Evolutionary conservation across 331 rosid genomes (phyloP), one percentile per base, ranked within the genome.

Genomic region (Arachis monticola): DNA sequence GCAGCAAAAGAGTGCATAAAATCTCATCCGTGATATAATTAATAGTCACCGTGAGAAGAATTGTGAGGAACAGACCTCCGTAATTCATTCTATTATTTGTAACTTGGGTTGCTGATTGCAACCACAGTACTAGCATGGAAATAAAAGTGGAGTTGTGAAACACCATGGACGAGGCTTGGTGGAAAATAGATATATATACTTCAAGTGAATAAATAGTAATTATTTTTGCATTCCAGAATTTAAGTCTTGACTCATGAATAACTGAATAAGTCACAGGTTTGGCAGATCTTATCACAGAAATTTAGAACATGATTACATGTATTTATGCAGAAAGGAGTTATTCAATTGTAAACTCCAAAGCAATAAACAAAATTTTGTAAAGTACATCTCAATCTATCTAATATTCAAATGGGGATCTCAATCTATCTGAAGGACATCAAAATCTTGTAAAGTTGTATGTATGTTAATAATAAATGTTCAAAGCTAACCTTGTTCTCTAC

Each of bases 321-420:
- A 56, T 47, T 67, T 13, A 8, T 57, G 68, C 27, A 3, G 41
- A 44, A 22, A 44, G 1, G 57, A 50, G 1, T 40, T 12, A 9
- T n/a, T 45, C 14, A 76, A 76, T 47, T 46, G 9, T 14, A 45
- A 57, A 42, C 46, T 13, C 3, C 3, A 65, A 3, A 75, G 59
- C 22, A 17, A 17, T 17, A 17, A 17, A 17, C 22, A 17, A 17
- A 17, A 17, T 17, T 17, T 17, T 17, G 22, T 17, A 17, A 17
- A 17, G 38, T 2, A 32, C 38, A 32, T 17, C 22, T 17, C 22
- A 17, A 17, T 17, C 22, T 17, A 17, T 17, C 22, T 17, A 17
- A 76, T 45, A 81, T 70, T 74, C 69, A 56, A 75, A 70, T 75
- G 60, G 48, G 62, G 74, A 79, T 67, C 66, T 76, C 56, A 70